Evolutionary conservation across 2,329 filamentous ascomycete species (phyloP).

Genomic region (Paracoccidioides lutzii): DNA sequence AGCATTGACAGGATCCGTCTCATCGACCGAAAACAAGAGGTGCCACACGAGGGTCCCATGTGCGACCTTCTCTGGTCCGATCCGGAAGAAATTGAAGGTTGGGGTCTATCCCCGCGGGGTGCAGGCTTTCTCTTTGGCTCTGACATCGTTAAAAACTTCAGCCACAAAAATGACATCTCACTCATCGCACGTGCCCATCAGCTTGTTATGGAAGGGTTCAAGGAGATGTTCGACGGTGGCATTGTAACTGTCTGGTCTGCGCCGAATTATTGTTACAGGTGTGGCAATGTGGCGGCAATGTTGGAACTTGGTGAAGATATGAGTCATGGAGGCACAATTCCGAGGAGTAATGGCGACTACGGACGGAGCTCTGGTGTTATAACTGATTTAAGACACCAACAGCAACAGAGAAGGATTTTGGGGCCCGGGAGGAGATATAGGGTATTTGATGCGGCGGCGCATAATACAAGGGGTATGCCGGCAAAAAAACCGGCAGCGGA

Average conservation of each 20-base stretch:
- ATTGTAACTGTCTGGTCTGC: conserved; percentile 99
- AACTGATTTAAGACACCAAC: conserved; percentile 36
- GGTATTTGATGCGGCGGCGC: conserved; percentile 91
- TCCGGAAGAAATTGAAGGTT: conserved; percentile 93
- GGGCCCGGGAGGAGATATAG: conserved; percentile 83
- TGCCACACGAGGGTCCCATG: conserved; percentile 97
- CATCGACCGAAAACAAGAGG: conserved; percentile 92
- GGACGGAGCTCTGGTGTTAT: conserved; percentile 30
- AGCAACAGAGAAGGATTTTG: conserved; percentile 31
- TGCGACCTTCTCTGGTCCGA: conserved; percentile 97
- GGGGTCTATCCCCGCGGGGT: conserved; percentile 85
- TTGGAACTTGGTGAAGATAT: conserved; percentile 83
- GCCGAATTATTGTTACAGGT: conserved; percentile 93
- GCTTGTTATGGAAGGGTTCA: conserved; percentile 98
- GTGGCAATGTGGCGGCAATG: conserved; percentile 90
- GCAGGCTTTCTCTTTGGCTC: conserved; percentile 92
- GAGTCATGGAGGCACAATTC: conserved; percentile 56
- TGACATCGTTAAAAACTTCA: conserved; percentile 93
- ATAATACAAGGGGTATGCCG: conserved; percentile 93
- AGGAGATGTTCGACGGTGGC: conserved; percentile 93
- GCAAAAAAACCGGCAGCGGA: conserved; percentile 97
- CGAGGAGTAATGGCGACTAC: conserved; percentile 44
- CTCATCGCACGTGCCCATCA: conserved; percentile 92
- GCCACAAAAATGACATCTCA: conserved; percentile 82
- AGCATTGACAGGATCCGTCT: conserved; percentile 90